phyloP scores from a whole-genome alignment of 1,284 basidiomycete species.

The Cryptococcus jaspeensis region DNA sequence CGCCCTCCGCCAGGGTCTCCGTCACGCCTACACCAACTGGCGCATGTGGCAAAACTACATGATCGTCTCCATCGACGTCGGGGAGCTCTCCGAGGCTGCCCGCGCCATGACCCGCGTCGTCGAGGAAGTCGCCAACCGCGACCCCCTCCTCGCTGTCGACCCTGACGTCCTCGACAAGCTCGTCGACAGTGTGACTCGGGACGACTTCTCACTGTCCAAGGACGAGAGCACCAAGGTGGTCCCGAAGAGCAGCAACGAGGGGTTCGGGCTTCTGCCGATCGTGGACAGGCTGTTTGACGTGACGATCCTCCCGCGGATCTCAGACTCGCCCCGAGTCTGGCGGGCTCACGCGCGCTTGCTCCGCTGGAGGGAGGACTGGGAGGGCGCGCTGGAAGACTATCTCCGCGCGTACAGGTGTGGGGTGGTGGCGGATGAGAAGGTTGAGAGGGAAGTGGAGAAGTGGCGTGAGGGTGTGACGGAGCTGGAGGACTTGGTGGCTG shows the following conservation, averaged over 20 bases:
- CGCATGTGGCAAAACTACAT: conserved; percentile 99
- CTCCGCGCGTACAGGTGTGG: conserved; percentile 77
- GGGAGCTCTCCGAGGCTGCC: conserved; percentile 82
- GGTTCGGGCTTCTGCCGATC: conserved; percentile 62
- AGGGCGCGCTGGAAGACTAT: conserved; percentile 74
- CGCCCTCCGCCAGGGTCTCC: conserved; percentile 88
- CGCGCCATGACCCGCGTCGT: conserved; percentile 80
- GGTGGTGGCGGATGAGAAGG: conserved; percentile 63
- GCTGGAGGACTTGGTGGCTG: conserved; percentile 77
- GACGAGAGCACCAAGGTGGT: conserved; percentile 32
- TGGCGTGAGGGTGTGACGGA: conserved; percentile 75
- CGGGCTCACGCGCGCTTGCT: conserved; percentile 75
- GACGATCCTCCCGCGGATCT: conserved; percentile 73
- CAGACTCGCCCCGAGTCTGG: conserved; percentile 70
- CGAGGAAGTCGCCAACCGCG: conserved; percentile 66
- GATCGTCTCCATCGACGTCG: conserved; percentile 89
- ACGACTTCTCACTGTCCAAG: conserved; percentile 47
- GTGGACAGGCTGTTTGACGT: conserved; percentile 70
- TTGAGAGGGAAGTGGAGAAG: conserved; percentile 62
- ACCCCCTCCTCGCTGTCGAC: conserved; percentile 67
- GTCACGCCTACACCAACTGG: conserved; percentile 86
- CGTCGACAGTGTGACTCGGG: conserved; percentile 76
- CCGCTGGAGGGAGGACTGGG: conserved; percentile 68
- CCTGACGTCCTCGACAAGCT: conserved; percentile 82
- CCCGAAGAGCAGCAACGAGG: conserved; percentile 60